Conservation (phyloP, 2,329 filamentous ascomycete species). For the Hymenotorrendiella dingleyae region DNA sequence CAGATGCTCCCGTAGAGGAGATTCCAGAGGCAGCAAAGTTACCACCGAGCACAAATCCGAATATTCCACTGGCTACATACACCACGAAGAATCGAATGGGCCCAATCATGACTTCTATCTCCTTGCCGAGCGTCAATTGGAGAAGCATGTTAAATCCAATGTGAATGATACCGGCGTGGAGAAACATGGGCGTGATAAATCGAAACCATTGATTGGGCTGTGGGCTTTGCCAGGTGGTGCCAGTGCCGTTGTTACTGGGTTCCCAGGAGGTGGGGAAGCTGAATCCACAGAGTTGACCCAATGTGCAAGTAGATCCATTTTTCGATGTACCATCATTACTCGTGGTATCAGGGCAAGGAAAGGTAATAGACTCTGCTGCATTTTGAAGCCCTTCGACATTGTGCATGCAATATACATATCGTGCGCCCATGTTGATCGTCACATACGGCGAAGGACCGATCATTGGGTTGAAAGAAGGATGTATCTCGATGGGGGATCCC, state of each 20-base stretch:
- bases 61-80: constrained; percentile 87
- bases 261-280: constrained; percentile 35
- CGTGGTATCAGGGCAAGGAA: constrained; percentile 79
- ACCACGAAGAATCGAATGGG: constrained; percentile 82
- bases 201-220: constrained; percentile 90
- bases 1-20: constrained; percentile 83
- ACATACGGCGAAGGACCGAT: constrained; percentile 88
- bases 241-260: constrained; percentile 37
- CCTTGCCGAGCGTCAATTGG: constrained; percentile 81
- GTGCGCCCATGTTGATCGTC: constrained; percentile 93
- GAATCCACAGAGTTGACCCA: constrained; percentile 82
- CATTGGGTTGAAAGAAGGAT: constrained; percentile 92
- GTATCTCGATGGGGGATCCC: constrained; percentile 47
- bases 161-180: constrained; percentile 90
- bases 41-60: constrained; percentile 89
- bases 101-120: constrained; percentile 90
- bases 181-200: constrained; percentile 92
- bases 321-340: constrained; percentile 35
- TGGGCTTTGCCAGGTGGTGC: constrained; percentile 39
- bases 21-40: constrained; percentile 83
- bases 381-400: constrained; percentile 62
- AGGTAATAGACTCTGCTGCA: constrained; percentile 43
- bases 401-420: constrained; percentile 93
- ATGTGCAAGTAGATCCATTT: constrained; percentile 54
- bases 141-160: constrained; percentile 93